These are phyloP conservation scores for Hyphopichia pseudoburtonii DNA, from an alignment of 1,139 yeast species.

Conservation along the genomic window DNA sequence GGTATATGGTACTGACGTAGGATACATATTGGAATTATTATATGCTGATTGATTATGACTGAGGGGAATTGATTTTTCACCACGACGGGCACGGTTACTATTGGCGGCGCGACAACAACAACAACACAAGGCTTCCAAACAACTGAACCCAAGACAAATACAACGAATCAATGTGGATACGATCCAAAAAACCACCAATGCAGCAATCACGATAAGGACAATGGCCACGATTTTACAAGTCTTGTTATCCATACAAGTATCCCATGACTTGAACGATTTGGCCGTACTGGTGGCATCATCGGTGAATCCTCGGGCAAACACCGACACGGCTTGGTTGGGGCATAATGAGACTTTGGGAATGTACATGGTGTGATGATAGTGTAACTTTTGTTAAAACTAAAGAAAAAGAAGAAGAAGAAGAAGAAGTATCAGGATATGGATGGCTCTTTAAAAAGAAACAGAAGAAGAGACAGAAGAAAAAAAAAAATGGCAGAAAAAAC, in stretches of 20 bases:
- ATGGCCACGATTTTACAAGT: conserved; percentile 77
- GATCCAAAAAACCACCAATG: conserved; percentile 44
- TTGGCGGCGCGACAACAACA: conserved; percentile 41
- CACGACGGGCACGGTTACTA: conserved; percentile 1
- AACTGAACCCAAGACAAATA: conserved; percentile 44
- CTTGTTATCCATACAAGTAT: conserved; percentile 75
- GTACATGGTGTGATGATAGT: background rate
- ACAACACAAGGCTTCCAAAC: conserved; percentile 47
- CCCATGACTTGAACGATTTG: conserved; percentile 64
- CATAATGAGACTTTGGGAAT: background rate
- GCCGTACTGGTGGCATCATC: conserved; percentile 42
- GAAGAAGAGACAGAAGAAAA: too few species aligned
- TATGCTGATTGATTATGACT: conserved; percentile 19
- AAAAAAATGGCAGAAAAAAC: too few species aligned
- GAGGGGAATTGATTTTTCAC: conserved; percentile 13
- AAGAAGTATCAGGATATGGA: too few species aligned
- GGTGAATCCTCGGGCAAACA: conserved; percentile 5
- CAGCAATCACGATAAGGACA: conserved; percentile 66
- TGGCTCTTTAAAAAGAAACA: too few species aligned
- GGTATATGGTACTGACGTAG: conserved; percentile 12
- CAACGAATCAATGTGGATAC: conserved; percentile 43
- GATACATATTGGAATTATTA: conserved; percentile 42
- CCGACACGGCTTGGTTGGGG: background rate
- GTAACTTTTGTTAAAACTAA: too few species aligned
- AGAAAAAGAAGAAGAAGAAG: too few species aligned